phyloP scores from a whole-genome alignment of 768 basidiomycete genomes.

The Trametopsis cervina region DNA sequence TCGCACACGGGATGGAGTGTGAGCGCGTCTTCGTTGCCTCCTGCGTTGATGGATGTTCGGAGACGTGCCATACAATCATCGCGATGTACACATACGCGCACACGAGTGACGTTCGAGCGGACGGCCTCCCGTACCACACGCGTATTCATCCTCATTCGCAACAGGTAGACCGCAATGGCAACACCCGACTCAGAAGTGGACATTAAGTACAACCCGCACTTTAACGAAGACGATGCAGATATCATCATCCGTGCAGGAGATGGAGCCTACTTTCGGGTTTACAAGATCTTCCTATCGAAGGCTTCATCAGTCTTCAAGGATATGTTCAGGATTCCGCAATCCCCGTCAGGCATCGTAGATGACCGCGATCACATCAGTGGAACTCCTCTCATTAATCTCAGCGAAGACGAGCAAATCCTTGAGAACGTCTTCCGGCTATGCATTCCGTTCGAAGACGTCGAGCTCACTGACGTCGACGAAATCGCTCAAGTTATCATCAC shows the following conservation, averaged over 20 bases:
- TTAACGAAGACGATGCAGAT: slow-evolving; percentile 12
- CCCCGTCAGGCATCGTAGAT: background rate
- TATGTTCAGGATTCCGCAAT: slow-evolving; percentile 11
- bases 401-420: slow-evolving; percentile 4
- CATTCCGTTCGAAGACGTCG: slow-evolving; percentile 7
- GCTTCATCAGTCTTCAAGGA: slow-evolving; percentile 11
- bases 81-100: too few species aligned
- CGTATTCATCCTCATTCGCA: too few species aligned
- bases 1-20: too few species aligned
- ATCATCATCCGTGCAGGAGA: slow-evolving; percentile 9
- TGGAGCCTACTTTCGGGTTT: slow-evolving; percentile 4
- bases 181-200: background rate
- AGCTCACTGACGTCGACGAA: slow-evolving; percentile 1
- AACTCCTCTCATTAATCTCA: slow-evolving; percentile 5
- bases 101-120: too few species aligned
- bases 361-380: slow-evolving; percentile 4
- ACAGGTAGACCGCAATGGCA: background rate
- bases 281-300: slow-evolving; percentile 9
- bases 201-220: background rate
- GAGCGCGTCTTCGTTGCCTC: too few species aligned
- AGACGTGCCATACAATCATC: too few species aligned
- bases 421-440: slow-evolving; percentile 9
- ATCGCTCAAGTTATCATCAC: slow-evolving; percentile 4
- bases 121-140: too few species aligned
- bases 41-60: too few species aligned